Percentiles rank a stretch among this genome's conserved stretches.
These are phyloP conservation scores for Cylindrotheca closterium DNA, from an alignment of 108 stramenopile species.

Conservation along the genomic window DNA sequence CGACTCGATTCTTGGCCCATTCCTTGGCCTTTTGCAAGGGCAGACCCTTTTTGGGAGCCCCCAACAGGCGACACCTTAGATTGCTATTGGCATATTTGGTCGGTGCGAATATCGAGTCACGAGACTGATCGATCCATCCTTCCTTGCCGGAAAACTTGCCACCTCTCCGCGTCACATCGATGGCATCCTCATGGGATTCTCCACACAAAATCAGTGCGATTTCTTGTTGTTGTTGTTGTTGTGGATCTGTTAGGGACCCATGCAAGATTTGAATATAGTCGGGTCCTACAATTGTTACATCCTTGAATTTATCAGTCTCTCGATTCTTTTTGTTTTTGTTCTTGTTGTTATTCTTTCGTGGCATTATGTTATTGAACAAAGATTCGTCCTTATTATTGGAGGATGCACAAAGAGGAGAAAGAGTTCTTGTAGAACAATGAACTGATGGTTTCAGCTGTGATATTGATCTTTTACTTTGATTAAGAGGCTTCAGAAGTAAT, in stretches of 20 bases:
- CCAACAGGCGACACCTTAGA: background rate
- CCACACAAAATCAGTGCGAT: constrained; percentile 36
- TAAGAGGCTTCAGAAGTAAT: too few species aligned
- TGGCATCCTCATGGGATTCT: constrained; percentile 41
- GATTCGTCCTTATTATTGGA: too few species aligned
- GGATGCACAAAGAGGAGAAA: too few species aligned
- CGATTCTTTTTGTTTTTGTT: background rate
- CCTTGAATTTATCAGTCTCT: background rate
- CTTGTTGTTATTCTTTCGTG: background rate
- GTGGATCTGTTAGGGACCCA: constrained; percentile 1
- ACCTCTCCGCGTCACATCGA: constrained; percentile 26
- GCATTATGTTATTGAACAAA: too few species aligned
- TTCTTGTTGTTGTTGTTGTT: background rate
- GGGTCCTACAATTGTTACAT: constrained; percentile 17
- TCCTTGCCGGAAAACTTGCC: constrained; percentile 11
- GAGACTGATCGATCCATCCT: constrained; percentile 10
- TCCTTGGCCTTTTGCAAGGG: constrained; percentile 43
- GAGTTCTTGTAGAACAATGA: too few species aligned
- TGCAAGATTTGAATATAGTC: constrained; percentile 25
- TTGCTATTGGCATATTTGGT: background rate
- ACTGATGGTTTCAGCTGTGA: too few species aligned
- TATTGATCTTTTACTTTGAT: too few species aligned
- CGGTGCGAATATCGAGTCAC: background rate
- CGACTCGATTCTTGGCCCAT: constrained; percentile 20
- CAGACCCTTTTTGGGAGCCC: background rate